Conservation (phyloP, 1,284 basidiomycete genomes). For the Papiliotrema fonsecae region DNA sequence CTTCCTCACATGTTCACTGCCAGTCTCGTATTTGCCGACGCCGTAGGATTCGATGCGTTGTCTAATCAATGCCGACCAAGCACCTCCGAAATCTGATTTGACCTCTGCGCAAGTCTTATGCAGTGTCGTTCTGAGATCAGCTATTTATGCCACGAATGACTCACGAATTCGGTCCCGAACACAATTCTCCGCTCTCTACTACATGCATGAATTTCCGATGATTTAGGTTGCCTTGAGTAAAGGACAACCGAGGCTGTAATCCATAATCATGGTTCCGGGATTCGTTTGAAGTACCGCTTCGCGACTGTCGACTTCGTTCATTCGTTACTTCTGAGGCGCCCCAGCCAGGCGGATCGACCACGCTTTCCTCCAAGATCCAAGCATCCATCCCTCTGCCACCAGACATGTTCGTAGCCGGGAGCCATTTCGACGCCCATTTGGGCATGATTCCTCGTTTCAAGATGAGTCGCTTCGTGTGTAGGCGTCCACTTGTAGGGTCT, state of each 20-base stretch:
- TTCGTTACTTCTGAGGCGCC: too few relatives aligned
- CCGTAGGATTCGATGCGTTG: slow-evolving; percentile 45
- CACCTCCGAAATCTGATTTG: slow-evolving; percentile 42
- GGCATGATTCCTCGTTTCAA: slow-evolving; percentile 86
- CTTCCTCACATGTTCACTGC: slow-evolving; percentile 39
- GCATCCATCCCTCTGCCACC: slow-evolving; percentile 55
- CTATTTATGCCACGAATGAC: slow-evolving; percentile 7
- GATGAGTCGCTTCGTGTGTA: slow-evolving; percentile 85
- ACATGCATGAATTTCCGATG: slow-evolving; percentile 48
- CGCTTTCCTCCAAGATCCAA: slow-evolving; percentile 87
- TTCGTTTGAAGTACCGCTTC: too few relatives aligned
- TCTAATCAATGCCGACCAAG: slow-evolving; percentile 40
- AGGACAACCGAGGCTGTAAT: slow-evolving; percentile 31
- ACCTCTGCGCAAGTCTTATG: slow-evolving; percentile 46
- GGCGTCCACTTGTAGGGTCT: slow-evolving; percentile 62
- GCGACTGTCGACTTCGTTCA: too few relatives aligned
- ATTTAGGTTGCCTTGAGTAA: slow-evolving; percentile 43
- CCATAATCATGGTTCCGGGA: slow-evolving; percentile 11
- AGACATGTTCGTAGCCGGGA: slow-evolving; percentile 59
- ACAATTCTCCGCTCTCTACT: slow-evolving; percentile 41
- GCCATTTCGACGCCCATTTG: slow-evolving; percentile 72
- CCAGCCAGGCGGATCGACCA: slow-evolving; percentile 55
- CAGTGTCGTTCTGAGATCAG: slow-evolving; percentile 24
- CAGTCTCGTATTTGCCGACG: slow-evolving; percentile 44
- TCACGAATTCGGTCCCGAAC: slow-evolving; percentile 37